phyloP scores from a whole-genome alignment of 2,329 filamentous ascomycete species.

The Aspergillus candidus region DNA sequence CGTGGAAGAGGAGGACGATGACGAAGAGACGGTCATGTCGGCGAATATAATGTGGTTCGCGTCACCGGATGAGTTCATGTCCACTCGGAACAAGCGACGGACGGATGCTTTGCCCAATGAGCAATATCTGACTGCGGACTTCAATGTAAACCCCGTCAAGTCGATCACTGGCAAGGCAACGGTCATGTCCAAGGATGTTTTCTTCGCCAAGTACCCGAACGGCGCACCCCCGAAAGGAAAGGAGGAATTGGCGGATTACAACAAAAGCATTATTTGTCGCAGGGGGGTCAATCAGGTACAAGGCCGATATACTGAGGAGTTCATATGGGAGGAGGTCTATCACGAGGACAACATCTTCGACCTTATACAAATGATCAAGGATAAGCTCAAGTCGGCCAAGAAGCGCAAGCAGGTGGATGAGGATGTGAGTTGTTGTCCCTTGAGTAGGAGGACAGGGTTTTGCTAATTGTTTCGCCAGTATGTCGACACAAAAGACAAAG shows the following conservation, averaged over 20 bases:
- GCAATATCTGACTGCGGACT: conserved; percentile 81
- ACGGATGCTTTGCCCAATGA: conserved; percentile 80
- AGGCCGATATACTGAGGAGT: conserved; percentile 85
- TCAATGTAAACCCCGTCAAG: conserved; percentile 77
- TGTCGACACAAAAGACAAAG: conserved; percentile 34
- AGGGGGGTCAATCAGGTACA: conserved; percentile 84
- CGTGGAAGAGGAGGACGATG: conserved; percentile 63
- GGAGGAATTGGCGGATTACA: conserved; percentile 59
- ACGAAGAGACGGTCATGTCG: conserved; percentile 51
- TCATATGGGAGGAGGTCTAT: conserved; percentile 84
- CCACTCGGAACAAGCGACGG: conserved; percentile 74
- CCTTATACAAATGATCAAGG: conserved; percentile 62
- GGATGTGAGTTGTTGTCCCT: conserved; percentile 26
- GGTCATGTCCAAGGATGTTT: conserved; percentile 67
- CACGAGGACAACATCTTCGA: conserved; percentile 57
- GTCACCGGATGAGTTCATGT: conserved; percentile 80
- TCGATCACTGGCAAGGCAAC: conserved; percentile 87
- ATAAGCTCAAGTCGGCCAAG: conserved; percentile 58
- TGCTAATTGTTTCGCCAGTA: conserved; percentile 22
- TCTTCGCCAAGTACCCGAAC: conserved; percentile 63
- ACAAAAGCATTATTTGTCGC: conserved; percentile 84
- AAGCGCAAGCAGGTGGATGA: conserved; percentile 42
- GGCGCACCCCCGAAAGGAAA: conserved; percentile 64
- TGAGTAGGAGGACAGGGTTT: background rate
- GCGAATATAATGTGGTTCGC: conserved; percentile 92